Percentiles rank a stretch among this genome's conserved stretches.
Evolutionary conservation across 2,329 filamentous ascomycete genomes (phyloP).

Genomic region (Trichoderma harzianum): DNA sequence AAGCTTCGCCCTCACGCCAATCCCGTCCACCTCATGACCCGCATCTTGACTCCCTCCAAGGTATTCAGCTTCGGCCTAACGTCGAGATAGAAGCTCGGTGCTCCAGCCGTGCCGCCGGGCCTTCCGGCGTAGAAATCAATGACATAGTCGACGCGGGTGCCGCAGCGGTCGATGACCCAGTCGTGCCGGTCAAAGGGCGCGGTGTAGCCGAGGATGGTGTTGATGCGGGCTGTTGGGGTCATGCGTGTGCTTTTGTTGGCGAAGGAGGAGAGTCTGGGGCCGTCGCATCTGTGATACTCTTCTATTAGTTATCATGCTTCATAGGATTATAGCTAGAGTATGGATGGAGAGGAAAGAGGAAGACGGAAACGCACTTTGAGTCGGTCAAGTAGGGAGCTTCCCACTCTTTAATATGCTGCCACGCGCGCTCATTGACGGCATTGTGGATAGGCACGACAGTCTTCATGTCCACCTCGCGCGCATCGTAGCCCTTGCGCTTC

Average conservation of each 20-base stretch:
- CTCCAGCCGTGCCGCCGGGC: constrained; percentile 34
- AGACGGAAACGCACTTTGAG: constrained; percentile 47
- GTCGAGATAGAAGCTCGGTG: constrained; percentile 62
- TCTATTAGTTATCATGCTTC: neutral
- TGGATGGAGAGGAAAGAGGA: neutral
- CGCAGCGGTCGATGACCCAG: constrained; percentile 94
- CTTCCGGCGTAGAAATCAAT: constrained; percentile 95
- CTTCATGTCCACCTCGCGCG: constrained; percentile 71
- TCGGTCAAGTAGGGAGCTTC: constrained; percentile 64
- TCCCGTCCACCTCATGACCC: constrained; percentile 49
- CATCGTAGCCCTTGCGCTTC: constrained; percentile 81
- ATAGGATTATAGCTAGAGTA: neutral
- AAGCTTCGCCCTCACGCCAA: constrained; percentile 36
- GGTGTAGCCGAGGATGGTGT: constrained; percentile 82
- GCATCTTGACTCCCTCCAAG: constrained; percentile 67
- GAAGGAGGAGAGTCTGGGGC: constrained; percentile 81
- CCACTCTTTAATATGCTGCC: constrained; percentile 88
- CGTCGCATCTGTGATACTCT: constrained; percentile 52
- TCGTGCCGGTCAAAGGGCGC: constrained; percentile 94
- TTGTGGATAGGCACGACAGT: constrained; percentile 97
- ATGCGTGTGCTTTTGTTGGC: constrained; percentile 66
- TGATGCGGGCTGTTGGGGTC: constrained; percentile 79
- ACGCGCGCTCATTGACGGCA: constrained; percentile 94
- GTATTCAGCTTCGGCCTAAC: constrained; percentile 66
- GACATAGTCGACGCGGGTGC: constrained; percentile 82